Conservation (phyloP, 805 yeast species). For the Saturnispora saitoi region DNA sequence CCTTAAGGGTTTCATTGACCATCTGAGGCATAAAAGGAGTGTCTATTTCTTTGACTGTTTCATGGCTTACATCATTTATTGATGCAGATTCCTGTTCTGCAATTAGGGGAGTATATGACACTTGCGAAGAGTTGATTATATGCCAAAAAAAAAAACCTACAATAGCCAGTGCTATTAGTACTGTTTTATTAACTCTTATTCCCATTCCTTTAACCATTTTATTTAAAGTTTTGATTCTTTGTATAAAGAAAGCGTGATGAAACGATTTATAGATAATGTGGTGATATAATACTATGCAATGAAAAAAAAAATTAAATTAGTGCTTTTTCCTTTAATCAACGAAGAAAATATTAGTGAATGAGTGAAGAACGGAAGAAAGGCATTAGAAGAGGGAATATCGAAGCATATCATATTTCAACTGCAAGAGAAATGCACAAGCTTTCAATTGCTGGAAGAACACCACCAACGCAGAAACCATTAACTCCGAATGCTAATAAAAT, state of each 20-base stretch:
- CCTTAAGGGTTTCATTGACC: conserved; percentile 62
- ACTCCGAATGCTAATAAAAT: background rate
- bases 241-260: background rate
- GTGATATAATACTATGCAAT: background rate
- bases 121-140: background rate
- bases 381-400: conserved; percentile 23
- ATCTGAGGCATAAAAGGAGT: conserved; percentile 79
- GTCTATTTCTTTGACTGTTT: conserved; percentile 5
- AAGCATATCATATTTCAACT: conserved; percentile 45
- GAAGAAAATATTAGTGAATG: background rate
- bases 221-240: background rate
- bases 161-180: background rate
- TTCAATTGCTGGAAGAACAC: conserved; percentile 30
- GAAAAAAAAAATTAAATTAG: background rate
- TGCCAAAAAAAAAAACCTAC: conserved; percentile 3
- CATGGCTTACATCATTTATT: background rate
- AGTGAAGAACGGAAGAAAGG: background rate
- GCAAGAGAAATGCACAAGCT: conserved; percentile 57
- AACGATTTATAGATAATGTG: background rate
- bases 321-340: background rate
- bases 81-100: background rate
- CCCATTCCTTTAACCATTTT: background rate
- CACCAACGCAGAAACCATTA: background rate
- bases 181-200: background rate
- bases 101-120: background rate